Evolutionary conservation across 768 basidiomycete species (phyloP), one percentile per base, ranked within the genome.

Genomic region (Sistotremastrum suecicum): DNA sequence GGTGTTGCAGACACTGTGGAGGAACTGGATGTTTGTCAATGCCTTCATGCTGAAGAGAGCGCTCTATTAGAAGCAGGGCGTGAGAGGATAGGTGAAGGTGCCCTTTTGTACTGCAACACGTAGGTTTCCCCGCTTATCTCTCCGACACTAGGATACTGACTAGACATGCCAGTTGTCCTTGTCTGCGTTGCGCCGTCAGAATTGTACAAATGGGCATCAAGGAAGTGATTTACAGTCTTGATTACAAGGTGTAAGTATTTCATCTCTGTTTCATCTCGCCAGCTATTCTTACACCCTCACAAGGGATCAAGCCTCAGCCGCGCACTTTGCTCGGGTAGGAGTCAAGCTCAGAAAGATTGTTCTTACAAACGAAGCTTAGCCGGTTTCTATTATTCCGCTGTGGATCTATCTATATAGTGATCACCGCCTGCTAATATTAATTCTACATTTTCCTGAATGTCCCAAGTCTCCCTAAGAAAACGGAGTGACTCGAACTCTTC

Each of bases 71-170:
- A 98, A 65, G 90, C 90, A 1, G 94, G 95, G 11, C 65, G 88
- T 47, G 95, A 97, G 49, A 69, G 95, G 41, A 74, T 94, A n/a
- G 85, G 84, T 4, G 63, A 68, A 43, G 76, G 80, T 42, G 76
- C 86, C 2, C 83, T 87, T n/a, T 59, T 99, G 9, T 99, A 98
- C 60, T 99, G 95, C 72, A 99, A 99, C 57, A 99, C 95, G 91
- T 97, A 49, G 52, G 85, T 62, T 42, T 38, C 47, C 37, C 32
- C 41, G 44, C 30, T 36, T 32, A 48, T 45, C 41, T 1, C 32
- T 46, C 38, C 6, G 32, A 11, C 3, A 5, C 43, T 37, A 7
- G 20, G 30, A 9, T 37, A 31, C 5, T 42, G 31, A 42, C 10
- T 32, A 42, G 33, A 44, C 45, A 48, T 41, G 43, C 11, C 56